A percentile compares a stretch with the other conserved stretches of the same genome.
These are phyloP conservation scores for Globisporangium nodosum DNA, from an alignment of 352 stramenopile genomes.

Conservation along the genomic window DNA sequence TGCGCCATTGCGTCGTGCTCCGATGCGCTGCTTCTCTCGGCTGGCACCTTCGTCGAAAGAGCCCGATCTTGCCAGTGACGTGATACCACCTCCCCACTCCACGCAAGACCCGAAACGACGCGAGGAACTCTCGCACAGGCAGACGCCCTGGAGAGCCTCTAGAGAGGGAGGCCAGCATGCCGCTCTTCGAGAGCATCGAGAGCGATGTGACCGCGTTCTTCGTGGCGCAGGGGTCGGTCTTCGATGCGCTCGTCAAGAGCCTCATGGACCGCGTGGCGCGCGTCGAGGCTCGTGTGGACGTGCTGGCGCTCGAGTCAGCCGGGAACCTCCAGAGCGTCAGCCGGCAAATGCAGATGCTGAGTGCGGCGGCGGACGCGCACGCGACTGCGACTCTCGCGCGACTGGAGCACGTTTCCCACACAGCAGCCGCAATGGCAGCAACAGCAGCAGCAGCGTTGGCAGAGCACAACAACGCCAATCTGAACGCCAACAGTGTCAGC, in stretches of 20 bases:
- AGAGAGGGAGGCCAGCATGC: conserved; percentile 19
- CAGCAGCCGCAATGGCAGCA: not conserved
- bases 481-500: not conserved
- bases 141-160: no score
- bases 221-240: conserved; percentile 64
- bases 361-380: conserved; percentile 9
- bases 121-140: not conserved
- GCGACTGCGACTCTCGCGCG: conserved; percentile 8
- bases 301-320: conserved; percentile 19
- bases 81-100: no score
- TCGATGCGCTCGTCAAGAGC: conserved; percentile 48
- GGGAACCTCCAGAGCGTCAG: conserved; percentile 28
- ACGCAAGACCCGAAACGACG: not conserved
- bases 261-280: conserved; percentile 45
- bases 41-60: no score
- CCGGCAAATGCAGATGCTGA: conserved; percentile 22
- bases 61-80: no score
- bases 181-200: conserved; percentile 65
- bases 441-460: not conserved
- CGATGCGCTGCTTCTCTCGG: no score
- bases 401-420: conserved; percentile 3
- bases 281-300: conserved; percentile 40
- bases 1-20: no score
- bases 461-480: not conserved
- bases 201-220: conserved; percentile 58